These are phyloP conservation scores for Phoenix dactylifera DNA, from an alignment of 176 grass and related monocot species.

Conservation along the genomic window DNA sequence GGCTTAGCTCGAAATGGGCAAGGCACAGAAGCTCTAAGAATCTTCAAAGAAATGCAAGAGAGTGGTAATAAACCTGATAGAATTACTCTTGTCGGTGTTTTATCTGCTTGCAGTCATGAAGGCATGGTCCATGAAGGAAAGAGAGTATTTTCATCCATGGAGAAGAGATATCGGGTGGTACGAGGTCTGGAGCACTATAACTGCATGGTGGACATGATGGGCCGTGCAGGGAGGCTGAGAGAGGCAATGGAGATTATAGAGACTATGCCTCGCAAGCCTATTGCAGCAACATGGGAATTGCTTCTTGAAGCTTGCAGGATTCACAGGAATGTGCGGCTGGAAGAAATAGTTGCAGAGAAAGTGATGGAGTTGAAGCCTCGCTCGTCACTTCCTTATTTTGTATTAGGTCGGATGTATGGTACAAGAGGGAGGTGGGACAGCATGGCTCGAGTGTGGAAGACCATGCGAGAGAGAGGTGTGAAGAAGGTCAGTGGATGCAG, in stretches of 20 bases:
- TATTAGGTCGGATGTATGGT: constrained; percentile 52
- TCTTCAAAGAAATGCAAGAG: constrained; percentile 47
- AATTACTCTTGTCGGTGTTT: constrained; percentile 62
- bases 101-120: constrained; percentile 51
- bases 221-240: constrained; percentile 46
- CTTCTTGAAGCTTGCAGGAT: constrained; percentile 69
- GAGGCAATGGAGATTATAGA: constrained; percentile 56
- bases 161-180: constrained; percentile 43
- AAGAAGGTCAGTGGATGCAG: constrained; percentile 51
- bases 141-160: constrained; percentile 44
- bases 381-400: constrained; percentile 51
- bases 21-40: constrained; percentile 57
- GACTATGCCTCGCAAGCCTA: constrained; percentile 27
- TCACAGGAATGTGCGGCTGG: constrained; percentile 34
- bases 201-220: constrained; percentile 59
- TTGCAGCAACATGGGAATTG: constrained; percentile 28
- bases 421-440: constrained; percentile 74
- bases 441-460: constrained; percentile 66
- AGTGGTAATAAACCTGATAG: constrained; percentile 45
- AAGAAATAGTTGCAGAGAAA: constrained; percentile 53
- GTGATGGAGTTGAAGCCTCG: constrained; percentile 40
- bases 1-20: constrained; percentile 62
- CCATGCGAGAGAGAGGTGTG: constrained; percentile 47
- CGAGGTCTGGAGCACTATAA: constrained; percentile 42
- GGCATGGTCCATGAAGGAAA: constrained; percentile 45